Base-by-base conservation (phyloP, 1,284 basidiomycete genomes). In the Trametes polyzona region DNA sequence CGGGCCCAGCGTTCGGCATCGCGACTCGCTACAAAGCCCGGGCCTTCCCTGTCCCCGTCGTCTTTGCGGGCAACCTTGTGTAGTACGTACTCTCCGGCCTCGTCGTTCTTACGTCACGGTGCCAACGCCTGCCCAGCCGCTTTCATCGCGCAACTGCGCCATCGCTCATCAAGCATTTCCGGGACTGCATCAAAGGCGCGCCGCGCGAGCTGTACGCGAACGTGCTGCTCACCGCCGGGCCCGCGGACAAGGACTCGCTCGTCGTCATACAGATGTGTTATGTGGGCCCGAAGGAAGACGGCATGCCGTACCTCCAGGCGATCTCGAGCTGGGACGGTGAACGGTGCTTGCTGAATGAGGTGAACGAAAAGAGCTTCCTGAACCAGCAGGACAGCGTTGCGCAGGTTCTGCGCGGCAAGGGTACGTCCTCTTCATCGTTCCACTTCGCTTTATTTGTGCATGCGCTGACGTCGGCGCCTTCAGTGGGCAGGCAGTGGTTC, bases 221-320 rank as follows among this genome's bases (percentile, higher is more conserved):
- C 69, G 83, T 94, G 36, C 83, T 96, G 54, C 81, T 96, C 53
- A 96, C 94, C 0, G 93, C 94, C 0, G 94, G 93, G 17, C 90
- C 95, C 6, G 84, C 83, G 12, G 84, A 85, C 49, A 82, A 89
- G 65, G 88, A 92, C 64, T 92, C 90, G 14, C 83, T 96, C 23
- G 83, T 95, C 52, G 91, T 96, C 43, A 87, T 96, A 41, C 94
- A 96, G 71, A 86, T 96, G 71, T 96, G 94, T 74, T 96, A 89
- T 69, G 74, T 93, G 26, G 93, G 93, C 0, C 76, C 86, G 1
- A 81, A 83, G 63, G 83, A 87, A 57, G 83, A 88, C 57, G 94
- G 93, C 0, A 83, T 88, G 57, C 86, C 88, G 64, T 92, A 89
- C 63, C 79, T 95, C 23, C 81, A 90, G 51, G 90, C 92, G 6